Percentiles rank a stretch among this genome's conserved stretches.
These are phyloP conservation scores for Penicillium parvum DNA, from an alignment of 495 filamentous ascomycete species.

Conservation along the genomic window DNA sequence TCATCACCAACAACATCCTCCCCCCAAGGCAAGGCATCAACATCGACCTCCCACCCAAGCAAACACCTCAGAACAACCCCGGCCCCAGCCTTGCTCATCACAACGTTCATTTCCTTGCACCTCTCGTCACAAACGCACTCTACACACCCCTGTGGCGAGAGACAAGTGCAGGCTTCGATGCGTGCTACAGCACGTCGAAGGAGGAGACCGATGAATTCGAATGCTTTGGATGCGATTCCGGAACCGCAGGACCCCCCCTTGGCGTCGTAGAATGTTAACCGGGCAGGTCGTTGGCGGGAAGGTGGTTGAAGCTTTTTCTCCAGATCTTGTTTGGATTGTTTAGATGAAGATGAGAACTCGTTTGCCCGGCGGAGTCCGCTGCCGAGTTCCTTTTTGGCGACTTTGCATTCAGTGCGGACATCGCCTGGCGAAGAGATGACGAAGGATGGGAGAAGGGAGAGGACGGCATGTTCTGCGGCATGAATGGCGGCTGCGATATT, in stretches of 20 bases:
- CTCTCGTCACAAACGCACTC: constrained; percentile 85
- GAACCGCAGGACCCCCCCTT: constrained; percentile 80
- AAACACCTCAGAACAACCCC: constrained; percentile 73
- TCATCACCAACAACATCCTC: constrained; percentile 45
- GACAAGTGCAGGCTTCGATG: constrained; percentile 66
- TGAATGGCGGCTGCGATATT: constrained; percentile 90
- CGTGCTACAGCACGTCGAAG: constrained; percentile 74
- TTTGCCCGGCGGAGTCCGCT: constrained; percentile 29
- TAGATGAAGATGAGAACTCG: constrained; percentile 7
- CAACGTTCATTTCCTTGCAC: constrained; percentile 83
- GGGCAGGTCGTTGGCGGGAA: constrained; percentile 75
- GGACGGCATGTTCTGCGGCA: constrained; percentile 85
- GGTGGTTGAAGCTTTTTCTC: constrained; percentile 37
- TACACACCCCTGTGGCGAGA: constrained; percentile 64
- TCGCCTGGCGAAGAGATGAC: constrained; percentile 83
- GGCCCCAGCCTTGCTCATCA: constrained; percentile 89
- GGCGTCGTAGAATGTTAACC: constrained; percentile 91
- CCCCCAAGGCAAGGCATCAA: constrained; percentile 79
- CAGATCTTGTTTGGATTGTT: constrained; percentile 6
- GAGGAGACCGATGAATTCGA: constrained; percentile 81
- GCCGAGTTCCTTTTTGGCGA: constrained; percentile 62
- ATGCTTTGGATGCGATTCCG: constrained; percentile 86
- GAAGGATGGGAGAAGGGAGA: constrained; percentile 83
- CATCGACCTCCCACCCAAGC: constrained; percentile 65
- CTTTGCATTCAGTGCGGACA: constrained; percentile 94